Percentiles rank a stretch among this genome's conserved stretches.
phyloP scores from a whole-genome alignment of 2,329 filamentous ascomycete species.

The Coniochaeta sp. region DNA sequence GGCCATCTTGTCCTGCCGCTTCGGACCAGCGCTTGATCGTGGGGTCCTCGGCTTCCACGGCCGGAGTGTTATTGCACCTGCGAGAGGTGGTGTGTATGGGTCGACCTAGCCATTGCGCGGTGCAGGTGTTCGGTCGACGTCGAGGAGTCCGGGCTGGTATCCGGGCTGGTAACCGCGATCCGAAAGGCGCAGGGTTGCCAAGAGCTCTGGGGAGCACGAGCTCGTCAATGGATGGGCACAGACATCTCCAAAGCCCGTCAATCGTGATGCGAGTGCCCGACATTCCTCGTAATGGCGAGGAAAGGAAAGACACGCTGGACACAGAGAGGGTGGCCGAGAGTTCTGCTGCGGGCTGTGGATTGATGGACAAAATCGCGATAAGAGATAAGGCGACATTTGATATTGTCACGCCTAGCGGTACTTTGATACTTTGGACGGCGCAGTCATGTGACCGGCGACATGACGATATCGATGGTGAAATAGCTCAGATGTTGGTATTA shows the following conservation, averaged over 20 bases:
- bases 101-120: background rate
- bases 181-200: background rate
- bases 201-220: slow-evolving; percentile 21
- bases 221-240: slow-evolving; percentile 49
- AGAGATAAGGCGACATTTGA: background rate
- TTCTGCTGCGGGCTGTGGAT: background rate
- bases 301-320: background rate
- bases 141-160: background rate
- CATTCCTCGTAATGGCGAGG: slow-evolving; percentile 18
- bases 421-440: too few species aligned
- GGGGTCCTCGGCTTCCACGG: background rate
- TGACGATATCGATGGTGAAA: background rate
- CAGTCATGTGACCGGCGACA: background rate
- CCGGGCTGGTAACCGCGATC: background rate
- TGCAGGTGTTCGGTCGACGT: background rate
- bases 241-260: slow-evolving; percentile 57
- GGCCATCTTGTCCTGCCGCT: background rate
- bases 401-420: too few species aligned
- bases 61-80: background rate
- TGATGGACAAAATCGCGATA: background rate
- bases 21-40: background rate
- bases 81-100: background rate
- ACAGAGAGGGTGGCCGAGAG: background rate
- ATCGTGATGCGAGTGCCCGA: slow-evolving; percentile 28
- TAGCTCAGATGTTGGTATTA: background rate